A percentile compares a stretch with the other conserved stretches of the same genome.
Evolutionary conservation across 2,329 filamentous ascomycete genomes (phyloP).

Genomic region (Alternaria gaisen): DNA sequence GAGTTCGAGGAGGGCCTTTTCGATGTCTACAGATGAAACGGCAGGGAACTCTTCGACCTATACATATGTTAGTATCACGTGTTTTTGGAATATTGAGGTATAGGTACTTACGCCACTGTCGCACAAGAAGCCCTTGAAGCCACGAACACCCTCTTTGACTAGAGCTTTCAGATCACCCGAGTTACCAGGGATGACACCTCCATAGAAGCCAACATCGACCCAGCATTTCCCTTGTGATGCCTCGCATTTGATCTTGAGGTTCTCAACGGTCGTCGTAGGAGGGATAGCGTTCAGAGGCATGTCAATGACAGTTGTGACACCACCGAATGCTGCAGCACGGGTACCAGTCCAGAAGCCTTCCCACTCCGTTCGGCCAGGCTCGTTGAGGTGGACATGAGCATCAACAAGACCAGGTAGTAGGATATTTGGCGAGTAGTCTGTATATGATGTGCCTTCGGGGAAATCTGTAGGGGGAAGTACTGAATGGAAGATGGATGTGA

Average conservation of each 20-base stretch:
- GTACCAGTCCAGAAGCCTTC: slow-evolving; percentile 97
- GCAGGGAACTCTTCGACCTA: slow-evolving; percentile 96
- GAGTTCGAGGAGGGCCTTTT: slow-evolving; percentile 80
- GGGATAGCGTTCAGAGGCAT: slow-evolving; percentile 98
- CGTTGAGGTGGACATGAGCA: slow-evolving; percentile 96
- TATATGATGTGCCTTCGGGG: slow-evolving; percentile 75
- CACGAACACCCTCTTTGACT: slow-evolving; percentile 84
- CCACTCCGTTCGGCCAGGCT: slow-evolving; percentile 97
- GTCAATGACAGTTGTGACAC: slow-evolving; percentile 95
- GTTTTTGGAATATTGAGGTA: background rate
- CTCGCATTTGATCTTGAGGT: slow-evolving; percentile 83
- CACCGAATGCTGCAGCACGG: slow-evolving; percentile 89
- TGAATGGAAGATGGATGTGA: slow-evolving; percentile 75
- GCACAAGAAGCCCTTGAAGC: slow-evolving; percentile 98
- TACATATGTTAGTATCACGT: slow-evolving; percentile 28
- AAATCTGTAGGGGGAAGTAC: slow-evolving; percentile 81
- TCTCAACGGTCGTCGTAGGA: slow-evolving; percentile 87
- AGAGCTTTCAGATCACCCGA: slow-evolving; percentile 78
- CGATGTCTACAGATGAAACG: slow-evolving; percentile 80
- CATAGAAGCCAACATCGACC: slow-evolving; percentile 99
- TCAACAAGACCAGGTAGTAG: slow-evolving; percentile 92
- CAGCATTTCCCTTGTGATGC: slow-evolving; percentile 90
- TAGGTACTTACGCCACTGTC: slow-evolving; percentile 81
- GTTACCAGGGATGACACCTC: slow-evolving; percentile 92
- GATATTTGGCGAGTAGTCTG: slow-evolving; percentile 84